phyloP scores from a whole-genome alignment of 2,329 filamentous ascomycete species.

The Pestalotiopsis sp. region DNA sequence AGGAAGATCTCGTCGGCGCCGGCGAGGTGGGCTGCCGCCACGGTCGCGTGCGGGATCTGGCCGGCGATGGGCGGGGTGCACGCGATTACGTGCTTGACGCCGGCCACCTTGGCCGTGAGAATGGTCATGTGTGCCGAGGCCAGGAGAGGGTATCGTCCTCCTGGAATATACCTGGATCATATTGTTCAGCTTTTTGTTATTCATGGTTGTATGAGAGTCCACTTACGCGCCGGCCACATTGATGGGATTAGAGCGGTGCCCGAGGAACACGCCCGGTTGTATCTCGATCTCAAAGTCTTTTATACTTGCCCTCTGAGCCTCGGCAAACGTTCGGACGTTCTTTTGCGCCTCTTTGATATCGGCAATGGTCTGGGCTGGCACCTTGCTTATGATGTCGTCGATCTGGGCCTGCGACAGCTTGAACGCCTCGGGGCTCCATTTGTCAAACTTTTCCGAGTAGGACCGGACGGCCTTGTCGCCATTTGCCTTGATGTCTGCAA shows the following conservation, averaged over 20 bases:
- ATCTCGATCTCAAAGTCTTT: conserved; percentile 55
- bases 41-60: conserved; percentile 46
- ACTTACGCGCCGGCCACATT: conserved; percentile 42
- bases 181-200: background rate
- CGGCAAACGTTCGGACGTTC: conserved; percentile 51
- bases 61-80: conserved; percentile 54
- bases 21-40: conserved; percentile 51
- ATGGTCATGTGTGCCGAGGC: conserved; percentile 59
- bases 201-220: background rate
- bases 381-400: conserved; percentile 41
- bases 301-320: conserved; percentile 45
- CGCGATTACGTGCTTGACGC: conserved; percentile 49
- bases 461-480: conserved; percentile 49
- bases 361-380: conserved; percentile 42
- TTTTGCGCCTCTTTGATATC: conserved; percentile 45
- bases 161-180: conserved; percentile 44
- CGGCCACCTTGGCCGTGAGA: conserved; percentile 54
- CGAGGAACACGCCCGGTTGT: conserved; percentile 49
- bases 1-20: conserved; percentile 53
- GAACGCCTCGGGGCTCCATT: conserved; percentile 51
- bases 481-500: conserved; percentile 45
- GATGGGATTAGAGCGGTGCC: conserved; percentile 53
- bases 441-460: conserved; percentile 56
- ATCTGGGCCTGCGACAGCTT: conserved; percentile 48
- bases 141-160: conserved; percentile 53